phyloP scores from a whole-genome alignment of 495 filamentous ascomycete genomes.

The Tuber calosporum region DNA sequence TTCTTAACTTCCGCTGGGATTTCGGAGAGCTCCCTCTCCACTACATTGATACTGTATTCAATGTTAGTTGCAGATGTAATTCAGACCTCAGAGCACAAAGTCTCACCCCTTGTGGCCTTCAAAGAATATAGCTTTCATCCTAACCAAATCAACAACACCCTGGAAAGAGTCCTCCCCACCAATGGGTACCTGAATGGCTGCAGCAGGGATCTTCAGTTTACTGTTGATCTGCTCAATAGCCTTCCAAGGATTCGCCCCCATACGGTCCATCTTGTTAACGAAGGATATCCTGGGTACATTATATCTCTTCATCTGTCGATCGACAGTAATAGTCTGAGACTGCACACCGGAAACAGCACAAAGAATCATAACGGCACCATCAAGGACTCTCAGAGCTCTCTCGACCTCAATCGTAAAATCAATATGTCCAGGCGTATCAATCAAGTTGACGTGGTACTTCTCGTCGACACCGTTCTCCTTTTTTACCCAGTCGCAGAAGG shows the following conservation, averaged over 20 bases:
- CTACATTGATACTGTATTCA: conserved; percentile 49
- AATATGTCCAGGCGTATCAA: conserved; percentile 98
- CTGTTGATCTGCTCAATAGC: conserved; percentile 93
- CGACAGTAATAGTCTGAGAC: conserved; percentile 95
- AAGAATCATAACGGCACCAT: conserved; percentile 97
- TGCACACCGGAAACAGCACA: conserved; percentile 97
- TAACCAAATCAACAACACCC: conserved; percentile 88
- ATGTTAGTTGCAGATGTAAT: conserved; percentile 11
- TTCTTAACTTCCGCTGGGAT: conserved; percentile 70
- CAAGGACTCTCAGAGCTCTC: conserved; percentile 86
- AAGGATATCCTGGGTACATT: conserved; percentile 93
- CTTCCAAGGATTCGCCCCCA: conserved; percentile 98
- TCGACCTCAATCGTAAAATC: conserved; percentile 99
- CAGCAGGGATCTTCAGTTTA: conserved; percentile 85
- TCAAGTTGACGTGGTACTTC: conserved; percentile 96
- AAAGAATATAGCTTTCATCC: conserved; percentile 89
- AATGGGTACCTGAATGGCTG: conserved; percentile 92
- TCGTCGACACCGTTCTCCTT: conserved; percentile 65
- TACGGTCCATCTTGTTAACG: conserved; percentile 99
- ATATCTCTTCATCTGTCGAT: conserved; percentile 97
- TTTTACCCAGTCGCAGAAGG: conserved; percentile 97
- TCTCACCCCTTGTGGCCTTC: conserved; percentile 67
- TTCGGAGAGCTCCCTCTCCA: conserved; percentile 56
- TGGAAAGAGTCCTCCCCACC: conserved; percentile 85
- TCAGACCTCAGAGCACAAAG: background rate